A percentile compares a stretch with the other conserved stretches of the same genome.
Evolutionary conservation across 768 basidiomycete species (phyloP).

Genomic region (Pseudohyphozyma bogoriensis): DNA sequence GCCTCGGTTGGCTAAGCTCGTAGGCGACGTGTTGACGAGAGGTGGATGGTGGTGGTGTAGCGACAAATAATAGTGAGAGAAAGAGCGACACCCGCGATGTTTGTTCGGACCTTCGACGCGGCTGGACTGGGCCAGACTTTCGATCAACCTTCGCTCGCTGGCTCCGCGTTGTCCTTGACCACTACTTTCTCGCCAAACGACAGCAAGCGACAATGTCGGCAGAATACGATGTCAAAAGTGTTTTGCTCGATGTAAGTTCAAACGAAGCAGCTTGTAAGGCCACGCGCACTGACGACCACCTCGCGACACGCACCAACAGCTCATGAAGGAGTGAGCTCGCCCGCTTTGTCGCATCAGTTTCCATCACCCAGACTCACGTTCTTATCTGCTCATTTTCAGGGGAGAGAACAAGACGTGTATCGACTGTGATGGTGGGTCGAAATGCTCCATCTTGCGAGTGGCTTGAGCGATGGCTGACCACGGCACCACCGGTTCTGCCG

Average conservation of each 20-base stretch:
- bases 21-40: conserved; percentile 4
- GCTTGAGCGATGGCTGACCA: not conserved
- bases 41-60: no score
- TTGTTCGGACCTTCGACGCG: no score
- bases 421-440: conserved; percentile 14
- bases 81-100: no score
- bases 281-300: no score
- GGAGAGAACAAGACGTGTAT: conserved; percentile 26
- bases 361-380: no score
- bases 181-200: not conserved
- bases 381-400: not conserved
- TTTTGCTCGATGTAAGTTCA: conserved; percentile 19
- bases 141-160: no score
- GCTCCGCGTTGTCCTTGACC: no score
- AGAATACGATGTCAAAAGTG: conserved; percentile 23
- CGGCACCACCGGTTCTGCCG: not conserved
- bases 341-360: no score
- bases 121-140: no score
- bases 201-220: not conserved
- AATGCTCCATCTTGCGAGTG: not conserved
- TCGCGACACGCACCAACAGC: not conserved
- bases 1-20: not conserved
- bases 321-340: conserved; percentile 4
- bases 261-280: not conserved
- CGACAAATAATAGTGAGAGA: no score